Evolutionary conservation across 441 rosid species (phyloP), one percentile per base, ranked within the genome.

Genomic region (Omphalea diandra): DNA sequence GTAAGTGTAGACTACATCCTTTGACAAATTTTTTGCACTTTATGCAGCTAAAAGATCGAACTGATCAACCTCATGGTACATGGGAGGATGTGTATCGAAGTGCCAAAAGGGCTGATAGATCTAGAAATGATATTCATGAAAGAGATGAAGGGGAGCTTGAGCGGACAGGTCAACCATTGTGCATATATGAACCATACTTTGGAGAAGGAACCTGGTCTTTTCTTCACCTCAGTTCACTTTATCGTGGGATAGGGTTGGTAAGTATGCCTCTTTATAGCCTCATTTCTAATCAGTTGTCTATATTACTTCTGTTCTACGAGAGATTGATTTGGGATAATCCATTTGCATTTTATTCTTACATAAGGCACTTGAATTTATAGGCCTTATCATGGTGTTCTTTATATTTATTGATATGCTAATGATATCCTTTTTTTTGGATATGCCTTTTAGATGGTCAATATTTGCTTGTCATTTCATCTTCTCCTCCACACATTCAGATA

Each of bases 171-270:
- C 99, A 93, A 77, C 91, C 86, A 20, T 76, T 95, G 74, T 84
- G 92, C 77, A 90, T 95, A 57, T 95, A 95, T 83, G 99, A 95
- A 78, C 97, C 99, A 68, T 95, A 84, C 79, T 79, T 77, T 70
- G 99, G 98, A 52, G 94, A 93, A 87, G 99, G 96, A 79, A 81
- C 89, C 73, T 93, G 99, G 99, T 79, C 95, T 63, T 95, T 95
- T 83, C 86, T 93, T 82, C 98, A 95, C 78, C 75, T 6, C 24
- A 67, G 73, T 76, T 87, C 99, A 20, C 90, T 95, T 64, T 93
- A 95, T 83, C 95, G 88, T 56, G 99, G 99, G 59, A 77, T 95
- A 31, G 95, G 95, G 60, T 70, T 95, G 94, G 98, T 95, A 80
- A 83, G 98, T 75, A 65, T 60, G 35, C 69, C 38, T 47, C 35